Percentiles rank a stretch among this genome's conserved stretches.
phyloP scores from a whole-genome alignment of 164 flowering plant genomes.

The Magnolia changhungtana region DNA sequence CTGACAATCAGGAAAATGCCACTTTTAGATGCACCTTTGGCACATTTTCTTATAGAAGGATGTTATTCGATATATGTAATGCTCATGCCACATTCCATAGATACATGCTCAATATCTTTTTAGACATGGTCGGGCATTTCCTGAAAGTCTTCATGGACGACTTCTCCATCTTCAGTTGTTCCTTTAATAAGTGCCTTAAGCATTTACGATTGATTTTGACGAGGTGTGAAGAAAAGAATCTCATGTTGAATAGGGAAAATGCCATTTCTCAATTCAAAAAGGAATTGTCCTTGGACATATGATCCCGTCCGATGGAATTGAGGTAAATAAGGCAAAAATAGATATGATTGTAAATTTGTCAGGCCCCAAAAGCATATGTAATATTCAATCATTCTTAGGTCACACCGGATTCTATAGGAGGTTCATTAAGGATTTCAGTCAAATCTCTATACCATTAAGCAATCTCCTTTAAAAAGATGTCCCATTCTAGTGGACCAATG shows the following conservation, averaged over 20 bases:
- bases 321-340: not conserved
- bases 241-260: conserved; percentile 1
- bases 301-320: not conserved
- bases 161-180: not conserved
- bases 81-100: not conserved
- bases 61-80: no score
- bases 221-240: conserved; percentile 1
- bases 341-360: not conserved
- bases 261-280: not conserved
- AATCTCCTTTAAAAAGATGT: not conserved
- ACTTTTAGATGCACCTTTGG: no score
- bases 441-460: conserved; percentile 4
- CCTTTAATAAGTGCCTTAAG: not conserved
- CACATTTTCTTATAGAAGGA: no score
- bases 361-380: not conserved
- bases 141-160: not conserved
- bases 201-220: not conserved
- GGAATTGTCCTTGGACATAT: not conserved
- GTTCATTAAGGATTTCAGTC: not conserved
- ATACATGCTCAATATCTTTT: not conserved
- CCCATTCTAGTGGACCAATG: not conserved
- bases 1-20: no score
- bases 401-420: conserved; percentile 11
- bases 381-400: not conserved
- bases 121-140: not conserved